phyloP scores from a whole-genome alignment of 202 grass and related monocot genomes.

The Cymbopogon flexuosus region DNA sequence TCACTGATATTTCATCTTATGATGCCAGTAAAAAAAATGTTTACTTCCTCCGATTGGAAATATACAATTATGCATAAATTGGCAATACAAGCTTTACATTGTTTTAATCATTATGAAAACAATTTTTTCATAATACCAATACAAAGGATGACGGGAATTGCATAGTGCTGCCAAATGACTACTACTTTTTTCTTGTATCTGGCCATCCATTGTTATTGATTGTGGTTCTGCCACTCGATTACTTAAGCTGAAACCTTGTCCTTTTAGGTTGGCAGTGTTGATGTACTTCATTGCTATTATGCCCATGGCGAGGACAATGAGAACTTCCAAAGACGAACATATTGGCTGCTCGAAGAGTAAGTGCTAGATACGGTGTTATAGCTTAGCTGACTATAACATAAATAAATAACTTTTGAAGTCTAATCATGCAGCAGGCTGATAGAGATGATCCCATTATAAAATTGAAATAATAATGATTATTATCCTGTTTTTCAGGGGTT shows the following conservation, averaged over 20 bases:
- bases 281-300: constrained; percentile 99
- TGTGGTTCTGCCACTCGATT: constrained; percentile 3
- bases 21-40: background rate
- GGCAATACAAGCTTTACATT: background rate
- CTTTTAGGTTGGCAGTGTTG: constrained; percentile 88
- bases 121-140: background rate
- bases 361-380: constrained; percentile 25
- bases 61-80: background rate
- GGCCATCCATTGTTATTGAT: background rate
- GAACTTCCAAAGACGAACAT: constrained; percentile 89
- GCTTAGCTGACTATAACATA: constrained; percentile 11
- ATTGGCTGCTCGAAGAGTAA: constrained; percentile 98
- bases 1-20: background rate
- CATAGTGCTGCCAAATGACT: background rate
- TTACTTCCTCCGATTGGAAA: background rate
- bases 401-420: background rate
- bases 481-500: constrained; percentile 59
- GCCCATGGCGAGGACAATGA: constrained; percentile 91
- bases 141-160: background rate
- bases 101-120: background rate
- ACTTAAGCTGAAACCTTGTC: constrained; percentile 20
- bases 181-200: background rate
- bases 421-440: constrained; percentile 8
- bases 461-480: constrained; percentile 24
- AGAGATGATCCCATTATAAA: background rate